Evolutionary conservation across 306 rosid genomes (phyloP), one percentile per base, ranked within the genome.

Genomic region (Styphnolobium japonicum): DNA sequence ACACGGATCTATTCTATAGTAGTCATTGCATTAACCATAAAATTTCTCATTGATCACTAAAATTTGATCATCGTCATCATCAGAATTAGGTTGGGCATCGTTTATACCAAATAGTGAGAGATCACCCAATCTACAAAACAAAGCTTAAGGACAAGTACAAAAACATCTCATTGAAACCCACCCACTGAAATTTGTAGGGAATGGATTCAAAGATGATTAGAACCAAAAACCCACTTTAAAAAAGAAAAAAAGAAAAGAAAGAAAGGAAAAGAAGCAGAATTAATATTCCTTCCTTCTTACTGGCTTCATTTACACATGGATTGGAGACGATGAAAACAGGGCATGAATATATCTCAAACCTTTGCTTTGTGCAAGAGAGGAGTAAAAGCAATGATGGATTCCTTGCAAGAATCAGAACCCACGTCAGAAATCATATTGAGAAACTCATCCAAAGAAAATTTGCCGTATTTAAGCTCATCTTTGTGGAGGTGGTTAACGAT

Each of bases 121-220:
- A 76, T 19, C 60, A 39, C 74, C 78, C 62, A 77, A 62, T 23
- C 73, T 62, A 40, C 1, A 7, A 37, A 57, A 1, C 10, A 67
- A 52, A 68, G 5, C 39, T 3, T 15, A 51, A 63, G 40, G 67
- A 71, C 0, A 71, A 77, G 85, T 52, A 76, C 85, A 60, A 36
- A 39, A 43, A 5, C 82, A 81, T 83, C 87, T 67, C 87, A 46
- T 69, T 62, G 65, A 73, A 73, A 77, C 52, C 86, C 79, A 80
- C 36, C 48, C 73, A n/a, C 37, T 67, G 2, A 29, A 65, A 67
- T n/a, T 27, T 52, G n/a, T 10, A 21, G 27, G 66, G 63, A 8
- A 67, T 58, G 80, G 80, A 49, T 77, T 74, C 85, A 77, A 65
- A 85, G 88, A 85, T 61, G 85, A 58, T 42, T 22, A 65, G 80